Base-by-base conservation (phyloP, 2,329 filamentous ascomycete genomes). In the Chaetomiaceae sp. region DNA sequence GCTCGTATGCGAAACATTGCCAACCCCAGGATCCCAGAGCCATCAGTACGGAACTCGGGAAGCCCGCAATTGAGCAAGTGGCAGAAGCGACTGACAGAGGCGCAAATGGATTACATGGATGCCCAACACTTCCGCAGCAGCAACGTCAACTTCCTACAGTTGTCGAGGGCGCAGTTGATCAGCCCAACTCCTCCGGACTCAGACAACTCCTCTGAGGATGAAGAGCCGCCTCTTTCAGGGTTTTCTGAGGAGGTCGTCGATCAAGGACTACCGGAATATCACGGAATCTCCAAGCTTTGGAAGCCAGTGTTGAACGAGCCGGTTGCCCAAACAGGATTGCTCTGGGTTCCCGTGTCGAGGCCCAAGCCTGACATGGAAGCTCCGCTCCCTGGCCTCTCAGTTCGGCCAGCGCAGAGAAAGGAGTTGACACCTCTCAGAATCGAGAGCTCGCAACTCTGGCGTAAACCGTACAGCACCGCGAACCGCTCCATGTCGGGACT, bases 171-270 rank as follows among this genome's bases (percentile, higher is more conserved):
- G 30, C 67, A 70, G 48, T 59, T 78, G 3, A 73, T 70, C 33
- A 80, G 75, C 56, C 76, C 77, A 27, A 81, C 78, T 41, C 77
- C 77, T 44, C 74, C 76, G 7, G 76, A 81, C 47, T 78, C 73
- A 14, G 71, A 77, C 50, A 68, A 72, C 45, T 72, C 72, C 46
- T 72, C 72, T 40, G 67, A 66, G 30, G 68, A 71, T 4, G 61
- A 62, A 14, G 38, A 38, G 5, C 49, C 51, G 6, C 41, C 44
- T 37, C 5, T 57, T 4, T 39, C 51, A 7, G 42, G 23, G n/a
- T 23, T 33, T 10, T 23, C 44, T 27, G 23, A 20, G 25, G 34
- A 50, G 21, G 10, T 25, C 5, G 51, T 35, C n/a, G 19, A 45
- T 39, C 48, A 58, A 37, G 40, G 31, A 17, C 40, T 37, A 3